Conservation (phyloP, 371 early-diverging fungal genomes). For the Choanephora cucurbitarum region DNA sequence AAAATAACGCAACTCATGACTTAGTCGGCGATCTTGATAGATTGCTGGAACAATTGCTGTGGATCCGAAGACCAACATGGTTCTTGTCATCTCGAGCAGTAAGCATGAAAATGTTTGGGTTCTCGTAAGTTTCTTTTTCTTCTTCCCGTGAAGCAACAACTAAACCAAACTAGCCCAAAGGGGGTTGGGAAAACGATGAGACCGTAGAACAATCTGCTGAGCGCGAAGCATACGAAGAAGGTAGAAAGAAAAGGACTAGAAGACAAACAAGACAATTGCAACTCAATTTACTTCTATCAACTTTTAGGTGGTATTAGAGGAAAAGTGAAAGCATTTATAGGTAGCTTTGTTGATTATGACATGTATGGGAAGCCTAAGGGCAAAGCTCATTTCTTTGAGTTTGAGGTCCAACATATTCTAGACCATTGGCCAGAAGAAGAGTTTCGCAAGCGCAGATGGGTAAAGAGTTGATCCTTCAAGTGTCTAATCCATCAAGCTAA, state of each 20-base stretch:
- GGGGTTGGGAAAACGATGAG: constrained; percentile 72
- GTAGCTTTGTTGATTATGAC: constrained; percentile 53
- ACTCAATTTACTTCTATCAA: background rate
- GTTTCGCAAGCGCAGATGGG: constrained; percentile 60
- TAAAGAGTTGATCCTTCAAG: constrained; percentile 22
- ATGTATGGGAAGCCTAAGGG: constrained; percentile 46
- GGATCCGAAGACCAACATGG: constrained; percentile 50
- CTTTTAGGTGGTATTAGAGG: constrained; percentile 55
- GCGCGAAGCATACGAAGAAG: constrained; percentile 69
- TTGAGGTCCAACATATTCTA: constrained; percentile 52
- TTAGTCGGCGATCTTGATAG: too few relatives aligned
- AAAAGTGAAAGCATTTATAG: constrained; percentile 41
- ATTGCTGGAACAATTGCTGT: constrained; percentile 63
- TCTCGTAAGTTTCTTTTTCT: constrained; percentile 33
- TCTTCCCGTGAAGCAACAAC: too few relatives aligned
- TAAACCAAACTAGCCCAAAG: constrained; percentile 54
- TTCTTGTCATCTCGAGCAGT: constrained; percentile 58
- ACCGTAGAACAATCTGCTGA: constrained; percentile 57
- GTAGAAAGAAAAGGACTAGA: too few relatives aligned
- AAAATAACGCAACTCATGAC: too few relatives aligned
- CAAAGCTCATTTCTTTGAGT: constrained; percentile 58
- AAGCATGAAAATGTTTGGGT: constrained; percentile 62
- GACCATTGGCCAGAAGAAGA: constrained; percentile 60
- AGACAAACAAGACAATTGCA: too few relatives aligned
- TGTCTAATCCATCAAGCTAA: background rate